Evolutionary conservation across 192 early-diverging fungal species (phyloP), one percentile per base, ranked within the genome.

Genomic region (Mortierella hygrophila): DNA sequence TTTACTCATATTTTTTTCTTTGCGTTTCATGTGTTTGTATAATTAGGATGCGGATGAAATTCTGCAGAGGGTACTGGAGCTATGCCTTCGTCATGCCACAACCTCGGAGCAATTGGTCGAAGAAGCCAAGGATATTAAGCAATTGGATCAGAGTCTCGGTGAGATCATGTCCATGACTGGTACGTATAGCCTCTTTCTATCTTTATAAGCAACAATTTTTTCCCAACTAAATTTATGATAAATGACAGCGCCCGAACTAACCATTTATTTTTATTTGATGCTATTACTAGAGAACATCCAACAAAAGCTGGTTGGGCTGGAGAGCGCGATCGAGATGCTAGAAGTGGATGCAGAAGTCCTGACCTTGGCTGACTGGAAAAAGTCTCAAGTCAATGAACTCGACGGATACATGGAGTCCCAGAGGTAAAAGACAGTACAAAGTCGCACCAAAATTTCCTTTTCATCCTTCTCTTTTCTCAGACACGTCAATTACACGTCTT

Each of bases 401-500:
- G 84, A 86, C 68, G 81, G 70, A 52, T 86, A 86, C 35, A 86
- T 86, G 84, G 84, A 86, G 23, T 18, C 46, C 18, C 81, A 86
- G 57, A 80, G 78, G 83, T 85, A 72, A 52, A 20, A 13, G 18
- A 60, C 18, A 9, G 0, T 3, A 40, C 6, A 6, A 3, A 40
- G 38, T 52, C 47, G 13, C 29, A 44, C 41, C n/a, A 1, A 40
- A 40, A 0, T 40, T 40, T 40, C 38, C 21, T 23, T 55, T 37
- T 35, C 35, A 26, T 35, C 21, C 32, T 70, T 41, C 38, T 0
- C 52, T 23, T 70, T 70, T 37, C 2, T 52, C 47, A 32, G 8
- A 21, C 23, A 16, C 57, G 29, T 76, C 32, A 2, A 32, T 18
- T 55, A 0, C 1, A 16, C 18, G 55, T 23, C 38, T 41, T 40